Evolutionary conservation across 2,329 filamentous ascomycete genomes (phyloP), one percentile per base, ranked within the genome.

Genomic region (Arthroderma sp.): DNA sequence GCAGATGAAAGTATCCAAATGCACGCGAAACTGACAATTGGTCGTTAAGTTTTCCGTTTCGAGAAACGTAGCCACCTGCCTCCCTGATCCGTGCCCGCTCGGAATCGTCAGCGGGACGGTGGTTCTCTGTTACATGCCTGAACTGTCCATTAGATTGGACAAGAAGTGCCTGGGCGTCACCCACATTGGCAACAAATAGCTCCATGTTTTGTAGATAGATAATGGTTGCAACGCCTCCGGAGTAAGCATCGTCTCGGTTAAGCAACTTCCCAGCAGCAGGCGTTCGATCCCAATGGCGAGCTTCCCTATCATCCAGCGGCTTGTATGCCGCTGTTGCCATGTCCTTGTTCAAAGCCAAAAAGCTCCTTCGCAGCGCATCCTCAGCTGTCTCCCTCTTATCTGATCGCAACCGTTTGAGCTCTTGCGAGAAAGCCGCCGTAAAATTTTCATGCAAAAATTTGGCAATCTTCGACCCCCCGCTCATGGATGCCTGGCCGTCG

Each of bases 371-470:
- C 43, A 98, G 65, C 2, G 89, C 91, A 67, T 95, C 89, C 5
- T 74, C 70, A 0, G 89, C 82, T 0, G 77, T 85, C 60, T 96
- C 91, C 29, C 76, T 70, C 30, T 73, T 65, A n/a, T 77, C 68
- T 6, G 68, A 69, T 55, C 82, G 83, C 34, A 94, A 61, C 47
- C 72, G 76, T 52, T 86, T 86, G 42, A 98, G 65, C 64, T 98
- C 89, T 44, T 82, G 75, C 4, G 77, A 77, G 56, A 98, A 91
- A 10, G 86, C 82, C 48, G 82, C 75, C 27, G 85, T 84, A 63
- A 98, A 95, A 58, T 95, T 89, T 66, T 98, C 91, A 59, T 98
- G 89, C 29, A 98, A 70, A 57, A 86, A 98, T 61, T 95, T 96
- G 52, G 91, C 88, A 54, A 98, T 86, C 68, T 93, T 93, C 50